A percentile compares a stretch with the other conserved stretches of the same genome.
Conservation (phyloP, 257 asterid species). For the Handroanthus guayacan region DNA sequence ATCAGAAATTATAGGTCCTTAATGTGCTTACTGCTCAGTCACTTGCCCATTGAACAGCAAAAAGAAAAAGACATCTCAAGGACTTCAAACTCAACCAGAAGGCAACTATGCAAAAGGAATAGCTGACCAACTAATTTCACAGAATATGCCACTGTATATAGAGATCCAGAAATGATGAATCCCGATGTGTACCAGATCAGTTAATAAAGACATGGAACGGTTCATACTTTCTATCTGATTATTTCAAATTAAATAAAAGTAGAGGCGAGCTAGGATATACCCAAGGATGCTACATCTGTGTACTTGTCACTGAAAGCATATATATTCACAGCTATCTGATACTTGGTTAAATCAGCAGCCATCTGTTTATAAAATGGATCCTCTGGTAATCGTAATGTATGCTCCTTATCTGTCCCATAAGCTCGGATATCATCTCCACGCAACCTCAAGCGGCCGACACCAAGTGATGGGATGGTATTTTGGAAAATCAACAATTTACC, state of each 20-base stretch:
- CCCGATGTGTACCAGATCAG: not conserved
- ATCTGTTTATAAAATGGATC: constrained; percentile 94
- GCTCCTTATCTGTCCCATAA: constrained; percentile 92
- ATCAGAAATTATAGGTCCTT: constrained; percentile 16
- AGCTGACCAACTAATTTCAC: constrained; percentile 21
- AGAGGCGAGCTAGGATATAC: constrained; percentile 44
- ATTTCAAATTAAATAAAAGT: constrained; percentile 4
- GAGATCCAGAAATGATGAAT: not conserved
- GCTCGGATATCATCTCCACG: constrained; percentile 85
- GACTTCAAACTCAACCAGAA: constrained; percentile 13
- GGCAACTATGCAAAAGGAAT: constrained; percentile 12
- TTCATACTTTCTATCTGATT: not conserved
- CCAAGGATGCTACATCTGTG: constrained; percentile 86
- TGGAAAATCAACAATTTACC: constrained; percentile 94
- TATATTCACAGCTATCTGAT: constrained; percentile 86
- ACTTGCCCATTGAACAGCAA: constrained; percentile 9
- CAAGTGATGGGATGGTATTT: constrained; percentile 85
- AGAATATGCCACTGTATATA: constrained; percentile 1
- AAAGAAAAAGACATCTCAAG: not conserved
- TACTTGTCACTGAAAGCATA: constrained; percentile 93
- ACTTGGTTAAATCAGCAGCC: constrained; percentile 97
- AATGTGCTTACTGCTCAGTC: not conserved
- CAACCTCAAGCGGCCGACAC: constrained; percentile 78
- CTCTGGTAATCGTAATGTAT: constrained; percentile 72
- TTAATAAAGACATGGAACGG: not conserved